Percentiles rank a stretch among this genome's conserved stretches.
Evolutionary conservation across 352 stramenopile species (phyloP).

Genomic region (Phytophthora quininea): DNA sequence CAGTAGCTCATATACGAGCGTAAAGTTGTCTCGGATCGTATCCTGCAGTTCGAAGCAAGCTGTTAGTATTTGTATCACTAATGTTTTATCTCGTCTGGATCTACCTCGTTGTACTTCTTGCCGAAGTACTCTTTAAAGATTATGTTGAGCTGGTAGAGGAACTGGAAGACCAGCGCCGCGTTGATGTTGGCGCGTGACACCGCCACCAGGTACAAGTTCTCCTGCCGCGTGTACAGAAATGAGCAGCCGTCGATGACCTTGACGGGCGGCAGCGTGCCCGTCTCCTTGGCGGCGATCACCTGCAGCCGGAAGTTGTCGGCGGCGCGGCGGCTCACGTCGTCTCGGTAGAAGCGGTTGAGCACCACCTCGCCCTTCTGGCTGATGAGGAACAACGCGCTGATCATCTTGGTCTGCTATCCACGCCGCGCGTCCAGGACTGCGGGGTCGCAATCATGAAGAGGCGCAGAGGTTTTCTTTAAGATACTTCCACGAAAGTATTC

Average conservation of each 20-base stretch:
- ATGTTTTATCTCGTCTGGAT: background rate
- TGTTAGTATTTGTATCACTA: too few relatives aligned
- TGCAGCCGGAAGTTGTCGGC: conserved; percentile 79
- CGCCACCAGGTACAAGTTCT: conserved; percentile 98
- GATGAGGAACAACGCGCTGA: conserved; percentile 84
- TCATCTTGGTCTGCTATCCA: conserved; percentile 49
- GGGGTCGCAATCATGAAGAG: conserved; percentile 20
- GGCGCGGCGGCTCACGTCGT: conserved; percentile 75
- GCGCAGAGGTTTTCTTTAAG: background rate
- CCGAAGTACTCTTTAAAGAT: conserved; percentile 98
- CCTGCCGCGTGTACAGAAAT: conserved; percentile 97
- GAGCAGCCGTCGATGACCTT: conserved; percentile 97
- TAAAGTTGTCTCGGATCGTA: conserved; percentile 98
- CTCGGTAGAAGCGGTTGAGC: conserved; percentile 84
- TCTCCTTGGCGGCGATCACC: conserved; percentile 97
- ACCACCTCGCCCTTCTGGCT: conserved; percentile 84
- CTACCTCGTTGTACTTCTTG: conserved; percentile 95
- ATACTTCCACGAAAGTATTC: background rate
- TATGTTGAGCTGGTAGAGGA: conserved; percentile 95
- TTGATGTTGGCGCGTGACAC: conserved; percentile 98
- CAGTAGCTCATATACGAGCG: conserved; percentile 98
- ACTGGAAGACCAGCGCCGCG: conserved; percentile 96
- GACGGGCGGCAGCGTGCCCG: conserved; percentile 93
- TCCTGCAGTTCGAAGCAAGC: conserved; percentile 45
- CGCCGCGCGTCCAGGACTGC: conserved; percentile 32